Percentiles rank a stretch among this genome's conserved stretches.
These are phyloP conservation scores for Zelonia costaricensis DNA, from an alignment of 208 protist species.

Conservation along the genomic window DNA sequence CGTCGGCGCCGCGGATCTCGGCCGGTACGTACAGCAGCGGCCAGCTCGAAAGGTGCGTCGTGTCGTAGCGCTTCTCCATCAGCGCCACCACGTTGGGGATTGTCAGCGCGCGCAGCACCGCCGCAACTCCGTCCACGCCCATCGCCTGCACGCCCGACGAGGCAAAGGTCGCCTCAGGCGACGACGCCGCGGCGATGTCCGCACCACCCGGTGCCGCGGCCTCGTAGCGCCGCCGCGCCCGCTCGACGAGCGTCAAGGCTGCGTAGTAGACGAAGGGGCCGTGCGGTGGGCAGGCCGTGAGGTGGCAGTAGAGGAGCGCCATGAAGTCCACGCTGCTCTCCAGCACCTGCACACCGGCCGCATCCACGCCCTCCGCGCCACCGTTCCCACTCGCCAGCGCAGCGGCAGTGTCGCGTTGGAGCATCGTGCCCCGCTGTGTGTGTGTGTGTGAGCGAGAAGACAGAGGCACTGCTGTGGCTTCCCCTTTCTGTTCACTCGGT, in stretches of 20 bases:
- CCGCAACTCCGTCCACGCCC: conserved; percentile 6
- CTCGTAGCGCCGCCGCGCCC: conserved; percentile 32
- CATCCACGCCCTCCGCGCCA: conserved; percentile 11
- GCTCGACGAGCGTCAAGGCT: conserved; percentile 66
- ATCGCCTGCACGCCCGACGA: conserved; percentile 5
- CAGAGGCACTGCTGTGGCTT: too few relatives aligned
- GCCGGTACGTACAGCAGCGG: conserved; percentile 79
- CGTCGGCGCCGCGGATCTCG: conserved; percentile 59
- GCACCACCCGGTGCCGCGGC: conserved; percentile 7
- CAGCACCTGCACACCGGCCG: conserved; percentile 24
- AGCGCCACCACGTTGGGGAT: conserved; percentile 55
- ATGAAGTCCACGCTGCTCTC: conserved; percentile 69
- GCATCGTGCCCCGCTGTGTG: too few relatives aligned
- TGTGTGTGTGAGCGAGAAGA: too few relatives aligned
- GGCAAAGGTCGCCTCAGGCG: not conserved
- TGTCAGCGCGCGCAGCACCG: conserved; percentile 35
- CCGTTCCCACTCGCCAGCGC: not conserved
- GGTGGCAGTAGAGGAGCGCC: conserved; percentile 71
- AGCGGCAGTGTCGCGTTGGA: not conserved
- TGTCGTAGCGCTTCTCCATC: conserved; percentile 68
- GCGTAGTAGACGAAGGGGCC: conserved; percentile 74
- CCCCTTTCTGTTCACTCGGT: too few relatives aligned
- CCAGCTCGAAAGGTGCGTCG: conserved; percentile 62
- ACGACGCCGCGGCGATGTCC: not conserved
- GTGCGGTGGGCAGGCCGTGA: conserved; percentile 63